Conservation (phyloP, 345 rosid species). For the Populus pruinosa region DNA sequence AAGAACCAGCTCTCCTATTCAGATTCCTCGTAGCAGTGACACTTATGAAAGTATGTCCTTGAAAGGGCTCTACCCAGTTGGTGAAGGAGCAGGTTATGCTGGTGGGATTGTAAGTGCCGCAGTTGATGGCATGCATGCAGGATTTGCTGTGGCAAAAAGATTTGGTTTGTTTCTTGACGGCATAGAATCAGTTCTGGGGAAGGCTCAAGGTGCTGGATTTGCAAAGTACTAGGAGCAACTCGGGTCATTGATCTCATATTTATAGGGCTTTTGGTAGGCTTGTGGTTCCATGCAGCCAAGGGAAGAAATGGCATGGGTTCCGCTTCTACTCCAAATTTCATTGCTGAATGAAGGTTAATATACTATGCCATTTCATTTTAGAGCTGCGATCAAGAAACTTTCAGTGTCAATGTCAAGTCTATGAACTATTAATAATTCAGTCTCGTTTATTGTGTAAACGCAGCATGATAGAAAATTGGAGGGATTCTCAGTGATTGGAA, state of each 20-base stretch:
- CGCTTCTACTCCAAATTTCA: constrained; percentile 1
- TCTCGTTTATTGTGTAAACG: neutral
- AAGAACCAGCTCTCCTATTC: constrained; percentile 86
- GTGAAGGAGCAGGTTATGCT: constrained; percentile 99
- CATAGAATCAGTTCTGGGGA: constrained; percentile 64
- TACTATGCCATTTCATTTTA: neutral
- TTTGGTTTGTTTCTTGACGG: constrained; percentile 50
- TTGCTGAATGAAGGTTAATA: constrained; percentile 15
- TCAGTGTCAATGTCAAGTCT: neutral
- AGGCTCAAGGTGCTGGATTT: constrained; percentile 55
- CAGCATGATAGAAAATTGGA: constrained; percentile 3
- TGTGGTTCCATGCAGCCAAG: neutral
- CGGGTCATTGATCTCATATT: neutral
- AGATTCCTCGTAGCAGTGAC: constrained; percentile 61
- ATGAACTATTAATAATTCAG: neutral
- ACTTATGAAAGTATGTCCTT: constrained; percentile 74
- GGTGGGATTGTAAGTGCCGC: constrained; percentile 99
- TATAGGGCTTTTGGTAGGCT: neutral
- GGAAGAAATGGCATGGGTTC: constrained; percentile 1
- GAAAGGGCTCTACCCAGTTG: constrained; percentile 82
- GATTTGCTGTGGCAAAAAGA: constrained; percentile 76
- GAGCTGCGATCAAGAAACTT: neutral
- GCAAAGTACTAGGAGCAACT: constrained; percentile 49
- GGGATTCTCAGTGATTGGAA: neutral
- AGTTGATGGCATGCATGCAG: constrained; percentile 88